Evolutionary conservation across 2,329 filamentous ascomycete species (phyloP).

Genomic region (Tolypocladium tundrense): DNA sequence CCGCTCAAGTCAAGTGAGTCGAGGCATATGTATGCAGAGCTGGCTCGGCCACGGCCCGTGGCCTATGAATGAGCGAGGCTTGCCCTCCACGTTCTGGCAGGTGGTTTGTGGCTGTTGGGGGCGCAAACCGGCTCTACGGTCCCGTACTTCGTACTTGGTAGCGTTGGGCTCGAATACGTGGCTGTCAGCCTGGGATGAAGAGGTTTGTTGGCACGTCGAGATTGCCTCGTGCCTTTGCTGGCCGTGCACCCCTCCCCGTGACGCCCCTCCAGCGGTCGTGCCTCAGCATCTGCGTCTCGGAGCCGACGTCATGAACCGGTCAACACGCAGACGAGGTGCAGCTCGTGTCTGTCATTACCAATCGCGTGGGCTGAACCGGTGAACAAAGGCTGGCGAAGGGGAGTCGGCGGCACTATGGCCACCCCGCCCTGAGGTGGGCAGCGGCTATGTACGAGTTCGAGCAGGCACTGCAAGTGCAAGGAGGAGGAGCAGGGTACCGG

Average conservation of each 20-base stretch:
- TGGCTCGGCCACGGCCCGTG: slow-evolving; percentile 7
- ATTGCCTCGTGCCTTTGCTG: neutral
- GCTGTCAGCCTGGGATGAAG: neutral
- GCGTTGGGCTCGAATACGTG: neutral
- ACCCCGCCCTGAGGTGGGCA: neutral
- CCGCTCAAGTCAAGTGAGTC: slow-evolving; percentile 19
- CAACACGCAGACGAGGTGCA: slow-evolving; percentile 1
- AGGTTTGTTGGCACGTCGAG: neutral
- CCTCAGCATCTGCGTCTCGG: neutral
- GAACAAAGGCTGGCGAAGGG: neutral
- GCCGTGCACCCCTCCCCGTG: neutral
- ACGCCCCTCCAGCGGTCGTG: neutral
- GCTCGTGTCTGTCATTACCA: neutral
- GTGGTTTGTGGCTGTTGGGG: neutral
- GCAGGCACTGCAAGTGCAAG: neutral
- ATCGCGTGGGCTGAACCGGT: neutral
- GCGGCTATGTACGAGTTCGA: neutral
- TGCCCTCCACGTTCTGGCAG: neutral
- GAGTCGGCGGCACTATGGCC: neutral
- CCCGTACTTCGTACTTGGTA: neutral
- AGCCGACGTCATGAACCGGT: neutral
- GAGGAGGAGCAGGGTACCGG: neutral
- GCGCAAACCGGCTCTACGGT: neutral
- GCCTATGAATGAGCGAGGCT: slow-evolving; percentile 8
- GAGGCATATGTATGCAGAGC: slow-evolving; percentile 14